phyloP scores from a whole-genome alignment of 1,284 basidiomycete species.

The Fomitopsis pinicola region DNA sequence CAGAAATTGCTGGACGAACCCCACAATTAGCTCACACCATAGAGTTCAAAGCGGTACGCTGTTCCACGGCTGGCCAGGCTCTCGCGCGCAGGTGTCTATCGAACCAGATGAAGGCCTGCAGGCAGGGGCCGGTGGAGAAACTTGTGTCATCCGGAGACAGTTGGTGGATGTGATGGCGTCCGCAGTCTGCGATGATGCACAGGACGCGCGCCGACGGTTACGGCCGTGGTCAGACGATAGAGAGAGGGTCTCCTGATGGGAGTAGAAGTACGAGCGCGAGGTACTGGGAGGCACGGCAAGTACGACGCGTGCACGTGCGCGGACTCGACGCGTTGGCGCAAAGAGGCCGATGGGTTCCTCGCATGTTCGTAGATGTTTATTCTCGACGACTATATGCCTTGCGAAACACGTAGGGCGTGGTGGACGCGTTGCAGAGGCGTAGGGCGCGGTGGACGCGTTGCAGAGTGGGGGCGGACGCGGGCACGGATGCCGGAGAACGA shows the following conservation, averaged over 20 bases:
- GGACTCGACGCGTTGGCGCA: not conserved
- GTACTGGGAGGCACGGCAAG: not conserved
- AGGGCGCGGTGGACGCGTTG: not conserved
- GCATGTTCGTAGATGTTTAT: no score
- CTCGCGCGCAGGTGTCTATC: not conserved
- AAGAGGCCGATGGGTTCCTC: no score
- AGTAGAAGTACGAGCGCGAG: not conserved
- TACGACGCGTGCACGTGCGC: conserved; percentile 2
- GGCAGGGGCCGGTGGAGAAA: not conserved
- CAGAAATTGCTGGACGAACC: not conserved
- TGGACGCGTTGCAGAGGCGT: not conserved
- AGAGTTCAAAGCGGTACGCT: not conserved
- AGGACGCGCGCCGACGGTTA: not conserved
- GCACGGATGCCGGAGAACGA: not conserved
- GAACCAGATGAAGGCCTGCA: not conserved
- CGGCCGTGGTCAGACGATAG: not conserved
- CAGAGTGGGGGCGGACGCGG: not conserved
- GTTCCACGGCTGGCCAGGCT: not conserved
- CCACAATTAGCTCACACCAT: not conserved
- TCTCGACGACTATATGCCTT: no score
- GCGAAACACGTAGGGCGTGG: no score
- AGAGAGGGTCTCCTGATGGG: not conserved
- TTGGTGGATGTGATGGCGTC: not conserved
- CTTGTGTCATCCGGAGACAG: not conserved
- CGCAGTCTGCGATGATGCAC: not conserved